Evolutionary conservation across 164 flowering plant genomes (phyloP).

Genomic region (Vitis vinifera): ASM3070453v1 NC_081805.1:4859501-4860000

Average conservation of each 20-base stretch:
- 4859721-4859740: constrained; percentile 49
- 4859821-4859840: constrained; percentile 42
- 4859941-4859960: constrained; percentile 42
- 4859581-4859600: constrained; percentile 54
- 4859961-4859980: constrained; percentile 54
- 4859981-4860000: constrained; percentile 39
- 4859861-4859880: constrained; percentile 30
- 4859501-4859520: constrained; percentile 49
- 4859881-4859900: constrained; percentile 47
- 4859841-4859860: constrained; percentile 28
- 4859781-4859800: constrained; percentile 57
- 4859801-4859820: constrained; percentile 45
- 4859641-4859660: constrained; percentile 43
- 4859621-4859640: constrained; percentile 59
- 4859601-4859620: constrained; percentile 44
- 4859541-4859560: constrained; percentile 50
- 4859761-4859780: constrained; percentile 48
- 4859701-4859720: constrained; percentile 50
- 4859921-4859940: constrained; percentile 66
- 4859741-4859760: constrained; percentile 28
- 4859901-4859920: constrained; percentile 73
- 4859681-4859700: constrained; percentile 55
- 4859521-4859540: constrained; percentile 47
- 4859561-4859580: constrained; percentile 52
- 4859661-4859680: constrained; percentile 43